These are phyloP conservation scores for Cladosporium sp. DNA, from an alignment of 2,329 filamentous ascomycete species.

Conservation along the genomic window DNA sequence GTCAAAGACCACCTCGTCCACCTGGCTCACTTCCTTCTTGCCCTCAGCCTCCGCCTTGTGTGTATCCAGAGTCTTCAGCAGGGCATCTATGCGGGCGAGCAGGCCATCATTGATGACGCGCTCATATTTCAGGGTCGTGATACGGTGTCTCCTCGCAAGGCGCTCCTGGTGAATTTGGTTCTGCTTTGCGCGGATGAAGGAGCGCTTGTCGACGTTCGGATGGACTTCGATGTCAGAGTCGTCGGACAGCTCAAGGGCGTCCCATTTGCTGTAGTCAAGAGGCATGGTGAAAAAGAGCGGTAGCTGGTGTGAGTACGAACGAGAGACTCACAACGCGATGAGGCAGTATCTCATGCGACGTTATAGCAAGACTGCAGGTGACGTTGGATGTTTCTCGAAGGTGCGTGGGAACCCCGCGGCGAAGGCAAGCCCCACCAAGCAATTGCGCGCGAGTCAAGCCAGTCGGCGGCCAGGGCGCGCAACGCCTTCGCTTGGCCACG, in stretches of 20 bases:
- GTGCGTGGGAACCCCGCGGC: no score
- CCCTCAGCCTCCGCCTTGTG: conserved; percentile 60
- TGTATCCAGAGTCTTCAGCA: conserved; percentile 67
- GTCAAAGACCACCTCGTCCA: conserved; percentile 81
- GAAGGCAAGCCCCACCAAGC: no score
- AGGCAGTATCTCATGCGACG: no score
- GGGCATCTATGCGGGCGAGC: conserved; percentile 70
- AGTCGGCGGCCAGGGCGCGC: no score
- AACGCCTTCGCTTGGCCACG: no score
- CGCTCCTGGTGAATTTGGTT: conserved; percentile 92
- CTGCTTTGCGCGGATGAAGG: conserved; percentile 97
- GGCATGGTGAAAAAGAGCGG: conserved; percentile 36
- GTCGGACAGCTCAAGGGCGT: conserved; percentile 92
- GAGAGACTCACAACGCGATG: no score
- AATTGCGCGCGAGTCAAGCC: no score
- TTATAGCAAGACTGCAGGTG: no score
- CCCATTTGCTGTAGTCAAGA: conserved; percentile 71
- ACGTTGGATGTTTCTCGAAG: no score
- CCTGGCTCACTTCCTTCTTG: conserved; percentile 50
- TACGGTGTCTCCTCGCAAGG: conserved; percentile 76
- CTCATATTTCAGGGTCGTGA: conserved; percentile 88
- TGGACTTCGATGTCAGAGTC: conserved; percentile 98
- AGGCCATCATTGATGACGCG: conserved; percentile 88
- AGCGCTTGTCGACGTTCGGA: conserved; percentile 96
- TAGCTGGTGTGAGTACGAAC: no score